Conservation (phyloP, 805 yeast genomes). For the Schwanniomyces occidentalis region DNA sequence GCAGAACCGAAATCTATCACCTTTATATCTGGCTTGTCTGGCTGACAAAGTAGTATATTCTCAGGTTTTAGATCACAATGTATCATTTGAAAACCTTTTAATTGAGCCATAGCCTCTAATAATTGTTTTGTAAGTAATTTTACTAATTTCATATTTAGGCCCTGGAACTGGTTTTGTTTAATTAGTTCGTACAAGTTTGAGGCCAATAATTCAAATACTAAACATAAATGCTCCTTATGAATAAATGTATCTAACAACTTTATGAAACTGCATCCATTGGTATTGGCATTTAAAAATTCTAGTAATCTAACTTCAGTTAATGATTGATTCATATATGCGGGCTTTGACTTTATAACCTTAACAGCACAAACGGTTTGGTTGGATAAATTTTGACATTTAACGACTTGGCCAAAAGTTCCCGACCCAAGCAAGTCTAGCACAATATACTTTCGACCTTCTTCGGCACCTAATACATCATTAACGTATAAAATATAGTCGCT, state of each 20-base stretch:
- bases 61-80: constrained; percentile 98
- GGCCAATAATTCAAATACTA: constrained; percentile 87
- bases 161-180: constrained; percentile 91
- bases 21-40: constrained; percentile 83
- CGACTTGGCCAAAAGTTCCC: constrained; percentile 98
- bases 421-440: constrained; percentile 91
- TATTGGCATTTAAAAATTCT: constrained; percentile 70
- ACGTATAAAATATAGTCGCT: constrained; percentile 91
- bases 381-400: constrained; percentile 79
- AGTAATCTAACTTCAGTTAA: constrained; percentile 85
- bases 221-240: constrained; percentile 89
- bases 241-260: constrained; percentile 83
- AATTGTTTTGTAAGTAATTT: constrained; percentile 77
- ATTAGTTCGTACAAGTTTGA: constrained; percentile 87
- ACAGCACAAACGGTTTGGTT: constrained; percentile 92
- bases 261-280: constrained; percentile 72
- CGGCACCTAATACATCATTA: constrained; percentile 86
- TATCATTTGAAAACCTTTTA: constrained; percentile 80
- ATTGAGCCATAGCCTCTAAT: constrained; percentile 73
- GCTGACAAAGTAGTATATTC: constrained; percentile 76
- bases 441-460: constrained; percentile 81
- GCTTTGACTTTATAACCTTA: constrained; percentile 88
- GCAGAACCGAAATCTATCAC: constrained; percentile 97
- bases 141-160: constrained; percentile 77
- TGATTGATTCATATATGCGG: constrained; percentile 89